Evolutionary conservation across 441 rosid species (phyloP), one percentile per base, ranked within the genome.

Genomic region (Mallotus repandus): DNA sequence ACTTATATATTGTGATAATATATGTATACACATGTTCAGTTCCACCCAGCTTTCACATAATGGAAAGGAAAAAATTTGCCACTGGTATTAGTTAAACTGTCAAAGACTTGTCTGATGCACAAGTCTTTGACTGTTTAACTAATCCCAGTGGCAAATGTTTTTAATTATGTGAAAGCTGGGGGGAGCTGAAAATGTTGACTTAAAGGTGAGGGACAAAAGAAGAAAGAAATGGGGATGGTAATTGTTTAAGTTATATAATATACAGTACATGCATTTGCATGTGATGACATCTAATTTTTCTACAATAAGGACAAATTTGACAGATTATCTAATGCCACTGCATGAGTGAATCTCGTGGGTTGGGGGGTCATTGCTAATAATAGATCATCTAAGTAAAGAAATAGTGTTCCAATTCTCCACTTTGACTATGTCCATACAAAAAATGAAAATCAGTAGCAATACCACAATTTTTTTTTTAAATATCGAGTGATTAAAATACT

Each of bases 221-320:
- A 63, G 18, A 52, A 19, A 13, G 52, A 25, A 4, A 35, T 53
- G 49, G 32, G 62, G 73, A 22, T 16, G 29, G 9, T 10, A 54
- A 10, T 6, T 16, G 7, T 38, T 38, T 38, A 38, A 54, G 32
- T 64, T 5, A 32, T 9, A n/a, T 18, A 25, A 7, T 22, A n/a
- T 41, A 5, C 15, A 56, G 49, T 50, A n/a, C 50, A 60, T 43
- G 70, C 56, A 61, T 68, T 62, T 48, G 66, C 82, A 77, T 79
- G 82, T 82, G 81, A 78, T 68, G 14, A 63, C 52, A 46, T 50
- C 76, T 76, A 46, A 46, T 54, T 55, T 61, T 48, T 72, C 75
- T 48, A 41, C 65, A 76, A 69, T 60, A 38, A 43, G 63, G 76
- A 69, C 77, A 81, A 81, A 55, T 60, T 25, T 71, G 71, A 58